Percentiles rank a stretch among this genome's conserved stretches.
Evolutionary conservation across 257 asterid genomes (phyloP).

Genomic region (Nemophila menziesii): DNA sequence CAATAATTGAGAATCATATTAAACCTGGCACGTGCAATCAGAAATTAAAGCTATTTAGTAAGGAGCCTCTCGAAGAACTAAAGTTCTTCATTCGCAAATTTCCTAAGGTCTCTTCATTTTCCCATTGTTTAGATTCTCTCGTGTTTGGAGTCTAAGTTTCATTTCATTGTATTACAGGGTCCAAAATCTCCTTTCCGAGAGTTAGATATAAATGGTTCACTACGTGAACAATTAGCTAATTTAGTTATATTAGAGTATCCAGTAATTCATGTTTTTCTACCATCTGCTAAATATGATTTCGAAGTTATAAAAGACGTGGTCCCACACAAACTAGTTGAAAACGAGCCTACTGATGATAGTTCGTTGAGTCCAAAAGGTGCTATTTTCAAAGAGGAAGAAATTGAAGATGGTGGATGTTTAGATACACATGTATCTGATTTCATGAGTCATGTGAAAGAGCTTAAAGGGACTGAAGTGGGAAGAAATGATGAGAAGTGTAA

Average conservation of each 20-base stretch:
- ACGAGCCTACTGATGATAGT: slow-evolving; percentile 20
- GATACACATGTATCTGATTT: slow-evolving; percentile 46
- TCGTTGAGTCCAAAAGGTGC: slow-evolving; percentile 37
- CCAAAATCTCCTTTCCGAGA: slow-evolving; percentile 39
- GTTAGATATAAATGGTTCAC: slow-evolving; percentile 38
- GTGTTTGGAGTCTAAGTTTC: slow-evolving; percentile 2
- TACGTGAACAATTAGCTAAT: slow-evolving; percentile 55
- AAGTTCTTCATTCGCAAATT: slow-evolving; percentile 58
- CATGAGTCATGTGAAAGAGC: slow-evolving; percentile 12
- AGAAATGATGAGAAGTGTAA: slow-evolving; percentile 8
- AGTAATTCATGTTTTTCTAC: slow-evolving; percentile 60
- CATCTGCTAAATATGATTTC: slow-evolving; percentile 55
- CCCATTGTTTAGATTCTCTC: slow-evolving; percentile 3
- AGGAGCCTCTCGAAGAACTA: slow-evolving; percentile 48
- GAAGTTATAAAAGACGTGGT: slow-evolving; percentile 29
- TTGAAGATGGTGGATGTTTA: slow-evolving; percentile 29
- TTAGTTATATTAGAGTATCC: slow-evolving; percentile 67
- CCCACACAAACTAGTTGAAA: slow-evolving; percentile 19
- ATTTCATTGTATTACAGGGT: slow-evolving; percentile 44
- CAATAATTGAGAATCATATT: slow-evolving; percentile 62
- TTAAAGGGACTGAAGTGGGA: slow-evolving; percentile 11
- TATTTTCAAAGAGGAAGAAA: slow-evolving; percentile 64
- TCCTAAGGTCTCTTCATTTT: slow-evolving; percentile 48
- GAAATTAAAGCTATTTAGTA: slow-evolving; percentile 52
- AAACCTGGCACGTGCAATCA: slow-evolving; percentile 78